phyloP scores from a whole-genome alignment of 331 rosid genomes.

The Quercus lobata region DNA sequence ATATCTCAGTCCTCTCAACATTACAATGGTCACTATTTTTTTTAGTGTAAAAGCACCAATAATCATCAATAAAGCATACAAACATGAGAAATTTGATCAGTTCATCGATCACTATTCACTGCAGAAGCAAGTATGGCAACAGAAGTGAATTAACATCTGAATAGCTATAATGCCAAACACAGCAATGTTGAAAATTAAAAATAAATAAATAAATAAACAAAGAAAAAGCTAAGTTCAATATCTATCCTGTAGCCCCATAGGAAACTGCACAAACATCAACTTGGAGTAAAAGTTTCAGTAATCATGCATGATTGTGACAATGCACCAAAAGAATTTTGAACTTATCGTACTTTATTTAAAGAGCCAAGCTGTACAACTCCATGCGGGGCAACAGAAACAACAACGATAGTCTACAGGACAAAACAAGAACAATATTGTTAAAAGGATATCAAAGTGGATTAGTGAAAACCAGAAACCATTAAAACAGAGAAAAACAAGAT shows the following conservation, averaged over 20 bases:
- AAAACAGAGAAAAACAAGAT: neutral
- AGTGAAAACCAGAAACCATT: neutral
- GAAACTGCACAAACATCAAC: conserved; percentile 4
- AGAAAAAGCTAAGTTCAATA: neutral
- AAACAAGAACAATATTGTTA: conserved; percentile 9
- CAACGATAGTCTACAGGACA: conserved; percentile 68
- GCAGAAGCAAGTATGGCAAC: neutral
- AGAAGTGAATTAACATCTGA: neutral
- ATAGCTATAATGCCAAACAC: neutral
- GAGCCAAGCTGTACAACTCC: conserved; percentile 98
- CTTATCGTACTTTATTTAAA: conserved; percentile 57
- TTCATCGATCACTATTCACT: neutral
- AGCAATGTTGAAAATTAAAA: neutral
- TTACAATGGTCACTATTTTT: neutral
- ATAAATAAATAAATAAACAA: neutral
- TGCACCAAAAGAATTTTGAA: conserved; percentile 14
- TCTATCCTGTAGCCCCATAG: neutral
- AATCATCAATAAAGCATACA: neutral
- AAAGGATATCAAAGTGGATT: neutral
- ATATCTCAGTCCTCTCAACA: neutral
- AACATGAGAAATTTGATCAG: neutral
- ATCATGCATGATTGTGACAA: conserved; percentile 2
- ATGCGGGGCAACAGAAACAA: conserved; percentile 71
- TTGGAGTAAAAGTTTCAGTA: neutral
- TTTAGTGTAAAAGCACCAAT: neutral